Percentiles rank a stretch among this genome's conserved stretches.
Conservation (phyloP, 768 basidiomycete species). For the Lepiota brunneoincarnata region DNA sequence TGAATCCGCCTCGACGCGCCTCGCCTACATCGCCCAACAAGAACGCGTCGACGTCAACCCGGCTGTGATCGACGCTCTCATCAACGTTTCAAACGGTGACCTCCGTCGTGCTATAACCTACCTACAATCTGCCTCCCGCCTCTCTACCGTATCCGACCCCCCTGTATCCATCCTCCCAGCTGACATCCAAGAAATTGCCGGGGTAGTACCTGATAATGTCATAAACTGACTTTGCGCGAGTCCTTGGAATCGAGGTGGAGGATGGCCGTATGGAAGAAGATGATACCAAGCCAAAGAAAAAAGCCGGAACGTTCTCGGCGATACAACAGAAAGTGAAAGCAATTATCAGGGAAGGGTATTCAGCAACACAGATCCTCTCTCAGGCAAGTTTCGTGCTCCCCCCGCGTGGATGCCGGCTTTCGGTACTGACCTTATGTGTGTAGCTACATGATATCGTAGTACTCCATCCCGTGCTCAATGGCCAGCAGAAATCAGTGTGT, state of each 20-base stretch:
- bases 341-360: conserved; percentile 87
- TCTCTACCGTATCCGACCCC: conserved; percentile 71
- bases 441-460: conserved; percentile 91
- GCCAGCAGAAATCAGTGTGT: conserved; percentile 76
- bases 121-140: conserved; percentile 90
- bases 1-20: conserved; percentile 67
- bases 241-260: conserved; percentile 69
- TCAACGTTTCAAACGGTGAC: conserved; percentile 84
- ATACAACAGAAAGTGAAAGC: conserved; percentile 72
- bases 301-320: conserved; percentile 47
- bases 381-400: conserved; percentile 56
- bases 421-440: background rate
- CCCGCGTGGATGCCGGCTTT: background rate
- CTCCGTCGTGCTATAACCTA: conserved; percentile 97
- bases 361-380: conserved; percentile 81
- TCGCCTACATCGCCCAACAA: conserved; percentile 74
- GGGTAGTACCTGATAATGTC: conserved; percentile 79
- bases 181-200: conserved; percentile 96
- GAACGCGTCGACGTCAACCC: conserved; percentile 64
- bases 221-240: conserved; percentile 66
- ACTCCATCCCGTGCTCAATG: conserved; percentile 75
- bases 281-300: conserved; percentile 28
- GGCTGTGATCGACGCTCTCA: conserved; percentile 68
- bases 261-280: conserved; percentile 49
- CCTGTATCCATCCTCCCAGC: conserved; percentile 69